Conservation (phyloP, 1,284 basidiomycete species). For the Trametes versicolor region DNA sequence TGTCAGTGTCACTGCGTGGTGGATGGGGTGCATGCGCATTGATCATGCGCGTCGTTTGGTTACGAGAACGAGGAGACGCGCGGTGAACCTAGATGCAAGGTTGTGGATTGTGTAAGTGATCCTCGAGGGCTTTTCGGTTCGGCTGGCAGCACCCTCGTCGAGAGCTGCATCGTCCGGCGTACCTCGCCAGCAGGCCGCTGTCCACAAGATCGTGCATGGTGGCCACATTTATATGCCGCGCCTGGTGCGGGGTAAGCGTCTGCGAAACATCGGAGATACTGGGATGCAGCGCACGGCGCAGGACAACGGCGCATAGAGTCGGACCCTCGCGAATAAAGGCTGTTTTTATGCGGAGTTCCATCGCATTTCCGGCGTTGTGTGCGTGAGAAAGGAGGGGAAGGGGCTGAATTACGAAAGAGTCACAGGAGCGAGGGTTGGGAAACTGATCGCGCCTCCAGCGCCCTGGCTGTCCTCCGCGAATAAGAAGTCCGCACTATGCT, state of each 20-base stretch:
- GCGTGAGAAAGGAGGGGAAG: constrained; percentile 27
- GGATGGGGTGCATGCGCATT: background rate
- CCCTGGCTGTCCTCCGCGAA: constrained; percentile 32
- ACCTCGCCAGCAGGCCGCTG: too few relatives aligned
- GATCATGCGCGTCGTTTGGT: background rate
- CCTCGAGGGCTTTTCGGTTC: background rate
- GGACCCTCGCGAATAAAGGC: constrained; percentile 16
- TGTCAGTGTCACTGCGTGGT: too few relatives aligned
- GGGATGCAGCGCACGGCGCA: background rate
- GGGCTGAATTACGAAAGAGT: constrained; percentile 29
- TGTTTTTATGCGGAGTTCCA: constrained; percentile 15
- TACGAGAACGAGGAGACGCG: background rate
- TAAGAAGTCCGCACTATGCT: constrained; percentile 33
- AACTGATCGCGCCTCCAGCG: constrained; percentile 37
- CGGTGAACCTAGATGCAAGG: background rate
- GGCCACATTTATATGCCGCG: background rate
- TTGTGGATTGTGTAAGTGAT: constrained; percentile 2
- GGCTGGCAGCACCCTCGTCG: background rate
- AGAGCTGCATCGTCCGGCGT: background rate
- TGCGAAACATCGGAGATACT: constrained; percentile 18
- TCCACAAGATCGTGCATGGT: too few relatives aligned
- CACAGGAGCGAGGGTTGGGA: constrained; percentile 31
- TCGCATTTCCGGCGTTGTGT: constrained; percentile 11
- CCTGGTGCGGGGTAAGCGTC: constrained; percentile 5
- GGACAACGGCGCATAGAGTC: background rate